Evolutionary conservation across 139 green algal species (phyloP), one percentile per base, ranked within the genome.

Genomic region (Astrephomene gubernaculifera): DNA sequence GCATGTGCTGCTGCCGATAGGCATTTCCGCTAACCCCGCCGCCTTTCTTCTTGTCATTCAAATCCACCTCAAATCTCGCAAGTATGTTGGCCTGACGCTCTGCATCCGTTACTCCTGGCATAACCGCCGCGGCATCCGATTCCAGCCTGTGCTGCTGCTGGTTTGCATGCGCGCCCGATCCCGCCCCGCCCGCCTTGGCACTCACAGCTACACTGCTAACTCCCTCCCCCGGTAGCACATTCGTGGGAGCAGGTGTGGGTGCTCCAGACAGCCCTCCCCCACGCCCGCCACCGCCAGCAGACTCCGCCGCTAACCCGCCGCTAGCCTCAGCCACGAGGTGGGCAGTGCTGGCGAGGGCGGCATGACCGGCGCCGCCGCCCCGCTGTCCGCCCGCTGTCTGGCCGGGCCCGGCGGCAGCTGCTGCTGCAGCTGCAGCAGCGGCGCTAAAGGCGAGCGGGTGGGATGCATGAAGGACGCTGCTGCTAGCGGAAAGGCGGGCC

Each of bases 401-500:
- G 68, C 39, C 21, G 9, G 38, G 39, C 25, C 10, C 43, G 43
- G 4, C 43, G 1, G 27, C 43, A 1, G 70, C 43, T 29, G 43
- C 43, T 43, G 70, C 43, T 10, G 70, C 43, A n/a, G 12, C 45
- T 10, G 70, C 70, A 14, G 43, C 70, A 10, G 29, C 43, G 41
- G 70, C 70, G 43, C 70, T 78, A 36, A 82, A 82, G 29, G 74
- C 29, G 2, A 82, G 74, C 9, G 74, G 74, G 36, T 82, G 74
- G 29, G 74, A 82, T 10, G 74, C 54, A 22, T 60, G 74, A 4
- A 82, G 74, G 7, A 41, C 43, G 25, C 33, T 54, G 54, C 36
- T 27, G 74, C 38, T 60, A 57, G 25, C 74, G 27, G 54, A 71
- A 38, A 82, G 52, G 7, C 54, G 74, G 54, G 74, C 74, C 54